Evolutionary conservation across 495 filamentous ascomycete species (phyloP).

Genomic region (Daldinia decipiens): DNA sequence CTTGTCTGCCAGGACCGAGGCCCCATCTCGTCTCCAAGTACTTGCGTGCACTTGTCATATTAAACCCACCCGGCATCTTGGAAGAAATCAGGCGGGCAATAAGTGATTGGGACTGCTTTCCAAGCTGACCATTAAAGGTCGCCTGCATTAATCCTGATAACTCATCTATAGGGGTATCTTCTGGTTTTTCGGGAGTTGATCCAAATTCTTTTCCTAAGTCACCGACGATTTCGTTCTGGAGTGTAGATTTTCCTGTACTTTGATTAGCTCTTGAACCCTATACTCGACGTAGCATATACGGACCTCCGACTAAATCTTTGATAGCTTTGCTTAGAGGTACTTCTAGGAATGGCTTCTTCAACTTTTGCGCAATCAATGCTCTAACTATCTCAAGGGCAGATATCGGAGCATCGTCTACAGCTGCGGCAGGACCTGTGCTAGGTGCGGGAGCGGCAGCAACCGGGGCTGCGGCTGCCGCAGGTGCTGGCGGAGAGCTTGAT

Average conservation of each 20-base stretch:
- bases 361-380: conserved; percentile 94
- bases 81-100: conserved; percentile 95
- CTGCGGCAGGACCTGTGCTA: conserved; percentile 86
- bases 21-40: conserved; percentile 96
- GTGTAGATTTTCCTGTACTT: conserved; percentile 86
- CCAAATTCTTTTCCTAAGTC: conserved; percentile 99
- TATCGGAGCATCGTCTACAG: conserved; percentile 86
- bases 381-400: conserved; percentile 89
- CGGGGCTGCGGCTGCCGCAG: conserved; percentile 62
- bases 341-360: conserved; percentile 92
- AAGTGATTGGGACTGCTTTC: conserved; percentile 94
- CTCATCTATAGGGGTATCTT: conserved; percentile 96
- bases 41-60: conserved; percentile 93
- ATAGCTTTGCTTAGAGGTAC: conserved; percentile 96
- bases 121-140: conserved; percentile 96
- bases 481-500: conserved; percentile 58
- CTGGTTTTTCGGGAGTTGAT: conserved; percentile 96
- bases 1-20: conserved; percentile 85
- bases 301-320: conserved; percentile 98
- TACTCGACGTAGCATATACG: conserved; percentile 50
- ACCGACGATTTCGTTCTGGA: conserved; percentile 95
- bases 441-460: conserved; percentile 67
- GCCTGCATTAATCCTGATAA: conserved; percentile 95
- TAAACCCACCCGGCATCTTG: conserved; percentile 99
- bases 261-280: conserved; percentile 17